Evolutionary conservation across 192 early-diverging fungal genomes (phyloP), one percentile per base, ranked within the genome.

Genomic region (Coemansia sp.): DNA sequence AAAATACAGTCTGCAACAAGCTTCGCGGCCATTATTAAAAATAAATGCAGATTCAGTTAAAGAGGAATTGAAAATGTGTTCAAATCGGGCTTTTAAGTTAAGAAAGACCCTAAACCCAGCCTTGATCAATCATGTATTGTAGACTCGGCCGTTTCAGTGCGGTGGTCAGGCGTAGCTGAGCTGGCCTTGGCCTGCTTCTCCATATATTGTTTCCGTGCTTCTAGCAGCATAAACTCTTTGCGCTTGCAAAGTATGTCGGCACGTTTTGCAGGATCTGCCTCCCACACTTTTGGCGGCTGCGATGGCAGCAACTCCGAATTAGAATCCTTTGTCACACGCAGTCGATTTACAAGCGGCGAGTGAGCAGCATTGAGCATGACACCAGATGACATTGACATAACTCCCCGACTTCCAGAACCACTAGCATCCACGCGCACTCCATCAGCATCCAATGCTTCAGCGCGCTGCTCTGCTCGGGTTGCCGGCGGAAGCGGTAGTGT

Each of bases 1-100:
- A 98, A 98, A 62, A 96, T 69, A 82, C 95, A 98, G 6, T 71
- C 71, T 10, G 68, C 77, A 56, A 59, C 68, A 38, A 74, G 63
- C 64, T 78, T 78, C 31, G 63, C 47, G 1, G 70, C 69, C 75
- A 78, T 78, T 60, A n/a, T 48, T 7, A 45, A 27, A 50, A 50
- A 50, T 19, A 19, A 50, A 50, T 50, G 48, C 48, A 50, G 14
- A 50, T 29, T 29, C 27, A 5, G 27, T 29, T 29, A 29, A 29
- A 29, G 27, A 4, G 27, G 6, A 29, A 29, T 29, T 29, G 27
- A 29, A 29, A 29, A 29, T 6, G 27, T 29, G 27, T 6, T 29
- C 27, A 29, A 29, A 29, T 29, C 27, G 27, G 27, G 6, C 27
- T 29, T 29, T 29, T 29, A 6, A 29, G 27, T 6, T 29, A 29